Percentiles rank a stretch among this genome's conserved stretches.
Evolutionary conservation across 1,139 yeast genomes (phyloP).

Genomic region (Eremothecium coryli): DNA sequence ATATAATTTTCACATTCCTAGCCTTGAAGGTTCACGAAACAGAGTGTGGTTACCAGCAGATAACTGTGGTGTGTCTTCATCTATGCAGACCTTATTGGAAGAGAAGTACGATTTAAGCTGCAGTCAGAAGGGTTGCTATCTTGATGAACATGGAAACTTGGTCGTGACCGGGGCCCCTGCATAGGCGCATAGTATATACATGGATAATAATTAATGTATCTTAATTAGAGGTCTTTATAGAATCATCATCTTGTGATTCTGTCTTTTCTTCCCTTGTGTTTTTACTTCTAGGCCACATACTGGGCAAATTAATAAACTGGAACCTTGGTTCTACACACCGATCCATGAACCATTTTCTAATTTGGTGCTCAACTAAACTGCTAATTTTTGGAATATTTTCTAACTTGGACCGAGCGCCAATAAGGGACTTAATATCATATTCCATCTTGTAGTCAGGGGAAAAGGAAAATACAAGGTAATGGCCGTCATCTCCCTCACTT

Average conservation of each 20-base stretch:
- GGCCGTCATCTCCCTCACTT: slow-evolving; percentile 29
- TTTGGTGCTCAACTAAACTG: slow-evolving; percentile 68
- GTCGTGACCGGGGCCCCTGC: slow-evolving; percentile 5
- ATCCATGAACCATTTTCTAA: slow-evolving; percentile 85
- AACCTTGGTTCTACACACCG: slow-evolving; percentile 90
- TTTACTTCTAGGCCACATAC: slow-evolving; percentile 81
- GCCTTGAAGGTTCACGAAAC: slow-evolving; percentile 9
- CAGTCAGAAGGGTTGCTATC: slow-evolving; percentile 20
- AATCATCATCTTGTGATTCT: slow-evolving; percentile 10
- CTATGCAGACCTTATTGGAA: slow-evolving; percentile 23
- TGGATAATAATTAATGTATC: not conserved
- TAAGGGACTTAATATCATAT: slow-evolving; percentile 72
- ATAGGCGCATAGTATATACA: slow-evolving; percentile 3
- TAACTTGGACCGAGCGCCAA: slow-evolving; percentile 85
- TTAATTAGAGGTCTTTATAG: slow-evolving; percentile 7
- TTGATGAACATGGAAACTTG: slow-evolving; percentile 25
- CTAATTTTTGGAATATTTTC: slow-evolving; percentile 92
- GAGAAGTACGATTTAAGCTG: slow-evolving; percentile 23
- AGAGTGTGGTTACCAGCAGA: slow-evolving; percentile 36
- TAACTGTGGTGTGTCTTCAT: slow-evolving; percentile 24
- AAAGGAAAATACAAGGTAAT: slow-evolving; percentile 73
- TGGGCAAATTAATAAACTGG: slow-evolving; percentile 74
- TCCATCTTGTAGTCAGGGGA: slow-evolving; percentile 85
- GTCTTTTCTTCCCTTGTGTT: slow-evolving; percentile 45
- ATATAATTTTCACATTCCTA: slow-evolving; percentile 8